Evolutionary conservation across 1,284 basidiomycete species (phyloP), one percentile per base, ranked within the genome.

Genomic region (Prillingera fragicola): DNA sequence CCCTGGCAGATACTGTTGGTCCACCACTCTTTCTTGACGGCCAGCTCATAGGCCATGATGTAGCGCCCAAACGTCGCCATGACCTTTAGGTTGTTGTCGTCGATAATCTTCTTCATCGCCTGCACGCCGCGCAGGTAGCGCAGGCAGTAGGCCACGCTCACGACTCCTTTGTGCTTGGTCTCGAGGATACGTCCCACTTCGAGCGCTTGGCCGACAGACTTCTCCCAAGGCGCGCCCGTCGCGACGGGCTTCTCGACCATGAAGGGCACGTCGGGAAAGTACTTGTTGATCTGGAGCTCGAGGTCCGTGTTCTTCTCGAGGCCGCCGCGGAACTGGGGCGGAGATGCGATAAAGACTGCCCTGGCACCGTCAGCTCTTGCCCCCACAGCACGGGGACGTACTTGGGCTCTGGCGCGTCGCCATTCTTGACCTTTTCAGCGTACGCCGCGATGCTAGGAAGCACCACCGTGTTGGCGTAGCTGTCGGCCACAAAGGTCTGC

Each of bases 271-370:
- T 82, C 81, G 41, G 90, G 90, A 76, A 97, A 92, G 60, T 81
- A 71, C 62, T 86, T 82, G 67, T 90, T 74, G 59, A 96, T 81
- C 73, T 91, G 85, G 52, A 85, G 73, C 73, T 97, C 92, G 55
- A 97, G 78, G 68, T 96, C 87, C 48, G 84, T 81, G 38, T 84
- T 84, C 17, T 79, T 72, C 54, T 78, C 72, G 28, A 79, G 75
- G 28, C 81, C 80, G 36, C 89, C 89, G 50, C 92, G 83, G 79
- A 84, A 96, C 77, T 86, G 85, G 26, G 92, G 89, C 18, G 92
- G 91, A 34, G 82, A 85, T 40, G 91, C 92, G 54, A 96, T 80
- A 68, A 95, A 81, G 67, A 95, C 79, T 6, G 87, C 89, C 38
- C 74, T 75, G 54, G 13, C 22, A 21, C 13, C 36, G 44, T 27